Percentiles rank a stretch among this genome's conserved stretches.
phyloP scores from a whole-genome alignment of 2,329 filamentous ascomycete species.

The Colletotrichum sp. region DNA sequence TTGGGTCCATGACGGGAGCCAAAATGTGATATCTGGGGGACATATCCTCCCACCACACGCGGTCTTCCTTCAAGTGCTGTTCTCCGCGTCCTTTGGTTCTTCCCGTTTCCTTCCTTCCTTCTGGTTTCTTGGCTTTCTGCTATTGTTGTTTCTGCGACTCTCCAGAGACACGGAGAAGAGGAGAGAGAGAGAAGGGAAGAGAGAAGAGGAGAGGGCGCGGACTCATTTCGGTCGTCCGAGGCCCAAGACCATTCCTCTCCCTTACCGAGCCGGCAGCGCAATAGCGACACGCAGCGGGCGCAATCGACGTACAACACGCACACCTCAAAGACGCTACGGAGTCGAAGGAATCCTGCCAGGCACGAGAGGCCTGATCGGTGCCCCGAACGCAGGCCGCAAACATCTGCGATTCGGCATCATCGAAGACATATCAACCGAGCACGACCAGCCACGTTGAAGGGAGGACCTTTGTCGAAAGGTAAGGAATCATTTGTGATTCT shows the following conservation, averaged over 20 bases:
- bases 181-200: not conserved
- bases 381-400: not conserved
- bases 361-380: not conserved
- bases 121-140: not conserved
- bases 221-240: not conserved
- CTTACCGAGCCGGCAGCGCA: not conserved
- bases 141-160: not conserved
- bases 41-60: not conserved
- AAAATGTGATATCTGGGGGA: constrained; percentile 3
- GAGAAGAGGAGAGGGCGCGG: not conserved
- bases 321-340: not conserved
- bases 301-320: not conserved
- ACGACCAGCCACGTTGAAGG: not conserved
- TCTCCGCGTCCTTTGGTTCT: not conserved
- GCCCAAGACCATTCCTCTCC: not conserved
- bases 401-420: not conserved
- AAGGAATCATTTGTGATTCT: not conserved
- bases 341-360: not conserved
- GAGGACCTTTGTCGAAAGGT: not conserved
- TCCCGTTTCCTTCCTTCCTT: not conserved
- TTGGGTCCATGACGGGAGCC: not conserved
- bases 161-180: not conserved
- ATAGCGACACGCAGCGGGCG: not conserved
- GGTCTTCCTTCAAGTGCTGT: not conserved
- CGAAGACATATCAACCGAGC: not conserved